phyloP scores from a whole-genome alignment of 2,329 filamentous ascomycete genomes.

The Lasiodiplodia hormozganensis region DNA sequence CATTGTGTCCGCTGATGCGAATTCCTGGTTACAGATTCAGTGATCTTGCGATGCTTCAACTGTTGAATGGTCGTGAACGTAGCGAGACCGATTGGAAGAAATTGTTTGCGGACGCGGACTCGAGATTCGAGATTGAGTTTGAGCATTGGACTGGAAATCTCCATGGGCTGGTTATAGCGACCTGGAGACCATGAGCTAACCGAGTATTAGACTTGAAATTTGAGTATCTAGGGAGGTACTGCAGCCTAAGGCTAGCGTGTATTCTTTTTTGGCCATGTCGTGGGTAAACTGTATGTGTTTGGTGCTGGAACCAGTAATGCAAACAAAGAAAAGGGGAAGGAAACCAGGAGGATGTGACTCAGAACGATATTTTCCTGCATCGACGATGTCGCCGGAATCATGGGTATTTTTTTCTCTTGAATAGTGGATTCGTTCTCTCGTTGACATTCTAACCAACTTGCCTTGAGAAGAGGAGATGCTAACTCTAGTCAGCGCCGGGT shows the following conservation, averaged over 20 bases:
- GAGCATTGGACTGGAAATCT: neutral
- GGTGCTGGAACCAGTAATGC: neutral
- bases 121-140: constrained; percentile 11
- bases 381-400: neutral
- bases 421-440: neutral
- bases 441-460: neutral
- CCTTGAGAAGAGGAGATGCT: constrained; percentile 9
- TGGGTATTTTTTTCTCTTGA: neutral
- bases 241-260: too few relatives aligned
- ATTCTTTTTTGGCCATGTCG: too few relatives aligned
- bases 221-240: neutral
- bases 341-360: neutral
- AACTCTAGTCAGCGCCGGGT: constrained; percentile 14
- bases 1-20: neutral
- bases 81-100: constrained; percentile 13
- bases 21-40: neutral
- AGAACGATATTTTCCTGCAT: neutral
- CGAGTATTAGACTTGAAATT: neutral
- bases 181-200: neutral
- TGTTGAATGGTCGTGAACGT: constrained; percentile 19
- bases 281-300: neutral
- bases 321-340: neutral
- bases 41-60: constrained; percentile 24
- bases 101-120: constrained; percentile 26
- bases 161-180: constrained; percentile 1